phyloP scores from a whole-genome alignment of 441 rosid species.

The Erodium trifolium region DNA sequence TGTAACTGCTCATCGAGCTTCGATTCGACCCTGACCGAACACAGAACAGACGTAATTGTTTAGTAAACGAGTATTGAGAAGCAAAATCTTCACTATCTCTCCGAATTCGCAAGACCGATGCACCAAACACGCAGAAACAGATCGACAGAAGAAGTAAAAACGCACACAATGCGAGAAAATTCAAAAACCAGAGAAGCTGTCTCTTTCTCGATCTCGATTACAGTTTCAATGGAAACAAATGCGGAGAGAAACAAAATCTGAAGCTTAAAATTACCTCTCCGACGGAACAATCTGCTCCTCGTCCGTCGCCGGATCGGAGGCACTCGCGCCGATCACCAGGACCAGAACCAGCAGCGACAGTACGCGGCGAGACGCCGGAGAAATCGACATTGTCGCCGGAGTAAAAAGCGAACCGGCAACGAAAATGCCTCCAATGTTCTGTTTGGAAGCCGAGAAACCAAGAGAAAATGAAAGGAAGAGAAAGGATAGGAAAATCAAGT shows the following conservation, averaged over 20 bases:
- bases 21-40: slow-evolving; percentile 20
- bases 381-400: background rate
- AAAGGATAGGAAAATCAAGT: background rate
- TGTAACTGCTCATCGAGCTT: slow-evolving; percentile 29
- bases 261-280: background rate
- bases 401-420: background rate
- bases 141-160: background rate
- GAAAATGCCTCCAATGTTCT: slow-evolving; percentile 5
- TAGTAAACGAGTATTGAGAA: background rate
- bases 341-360: background rate
- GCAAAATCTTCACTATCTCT: background rate
- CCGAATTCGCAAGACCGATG: background rate
- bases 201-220: background rate
- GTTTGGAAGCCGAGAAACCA: background rate
- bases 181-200: background rate
- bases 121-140: slow-evolving; percentile 6
- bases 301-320: background rate
- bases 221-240: background rate
- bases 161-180: slow-evolving; percentile 6
- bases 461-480: background rate
- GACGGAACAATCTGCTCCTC: slow-evolving; percentile 1
- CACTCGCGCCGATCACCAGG: background rate
- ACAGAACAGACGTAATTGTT: background rate
- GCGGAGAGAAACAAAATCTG: background rate
- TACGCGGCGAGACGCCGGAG: background rate